Evolutionary conservation across 176 grass and related monocot genomes (phyloP).

Genomic region (Dactylis glomerata): DNA sequence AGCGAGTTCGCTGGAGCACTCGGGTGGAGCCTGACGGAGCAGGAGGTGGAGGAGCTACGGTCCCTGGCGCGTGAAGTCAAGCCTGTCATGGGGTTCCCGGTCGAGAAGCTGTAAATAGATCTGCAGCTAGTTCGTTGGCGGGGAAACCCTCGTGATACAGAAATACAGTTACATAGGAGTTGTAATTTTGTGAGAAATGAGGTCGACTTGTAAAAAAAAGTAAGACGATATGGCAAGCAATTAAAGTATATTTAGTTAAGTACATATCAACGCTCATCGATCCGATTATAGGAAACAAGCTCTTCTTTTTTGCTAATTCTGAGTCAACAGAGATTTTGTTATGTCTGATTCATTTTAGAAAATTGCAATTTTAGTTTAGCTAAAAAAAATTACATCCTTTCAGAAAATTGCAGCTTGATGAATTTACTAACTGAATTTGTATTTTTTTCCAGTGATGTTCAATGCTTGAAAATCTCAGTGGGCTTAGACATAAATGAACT

Average conservation of each 20-base stretch:
- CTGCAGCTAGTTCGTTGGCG: not conserved
- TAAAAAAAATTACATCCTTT: not conserved
- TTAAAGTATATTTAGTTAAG: not conserved
- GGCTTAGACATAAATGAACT: no score
- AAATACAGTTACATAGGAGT: slow-evolving; percentile 20
- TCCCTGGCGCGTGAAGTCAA: slow-evolving; percentile 41
- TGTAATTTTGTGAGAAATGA: not conserved
- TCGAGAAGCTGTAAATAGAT: slow-evolving; percentile 60
- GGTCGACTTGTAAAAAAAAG: not conserved
- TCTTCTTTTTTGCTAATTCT: no score
- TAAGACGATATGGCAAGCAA: not conserved
- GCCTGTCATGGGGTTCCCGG: slow-evolving; percentile 57
- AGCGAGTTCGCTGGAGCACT: slow-evolving; percentile 54
- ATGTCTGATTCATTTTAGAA: not conserved
- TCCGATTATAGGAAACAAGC: not conserved
- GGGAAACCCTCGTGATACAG: not conserved
- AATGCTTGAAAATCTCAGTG: no score
- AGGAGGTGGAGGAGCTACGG: slow-evolving; percentile 56
- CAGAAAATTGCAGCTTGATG: not conserved
- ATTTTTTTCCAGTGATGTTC: no score
- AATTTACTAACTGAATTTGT: no score
- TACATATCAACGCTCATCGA: not conserved
- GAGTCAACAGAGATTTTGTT: not conserved
- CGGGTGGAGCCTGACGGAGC: slow-evolving; percentile 47
- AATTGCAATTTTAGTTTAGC: not conserved